Evolutionary conservation across 495 filamentous ascomycete genomes (phyloP).

Genomic region (Penicillium malachiteum): DNA sequence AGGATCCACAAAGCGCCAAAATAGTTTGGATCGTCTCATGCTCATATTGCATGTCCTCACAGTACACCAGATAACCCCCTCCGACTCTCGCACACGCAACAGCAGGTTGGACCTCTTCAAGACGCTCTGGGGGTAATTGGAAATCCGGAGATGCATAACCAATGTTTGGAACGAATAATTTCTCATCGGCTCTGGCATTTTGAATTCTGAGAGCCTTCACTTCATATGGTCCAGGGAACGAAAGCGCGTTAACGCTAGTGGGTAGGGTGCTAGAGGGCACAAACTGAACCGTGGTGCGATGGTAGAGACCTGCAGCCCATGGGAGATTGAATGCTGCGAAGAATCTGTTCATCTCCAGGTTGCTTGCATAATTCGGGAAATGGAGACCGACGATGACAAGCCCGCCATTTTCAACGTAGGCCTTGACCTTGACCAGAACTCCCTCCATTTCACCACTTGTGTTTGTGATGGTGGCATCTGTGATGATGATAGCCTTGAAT

Average conservation of each 20-base stretch:
- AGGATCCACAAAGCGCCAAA: slow-evolving; percentile 20
- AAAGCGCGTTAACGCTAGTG: slow-evolving; percentile 5
- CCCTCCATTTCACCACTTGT: background rate
- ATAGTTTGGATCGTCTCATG: slow-evolving; percentile 31
- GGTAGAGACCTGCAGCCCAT: slow-evolving; percentile 38
- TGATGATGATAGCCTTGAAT: slow-evolving; percentile 20
- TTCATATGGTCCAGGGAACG: slow-evolving; percentile 36
- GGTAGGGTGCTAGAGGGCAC: slow-evolving; percentile 13
- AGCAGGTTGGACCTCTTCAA: slow-evolving; percentile 31
- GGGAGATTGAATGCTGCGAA: slow-evolving; percentile 32
- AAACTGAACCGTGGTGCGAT: slow-evolving; percentile 27
- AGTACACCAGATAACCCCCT: slow-evolving; percentile 40
- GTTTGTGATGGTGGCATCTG: slow-evolving; percentile 17
- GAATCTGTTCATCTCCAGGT: slow-evolving; percentile 22
- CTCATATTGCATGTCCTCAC: slow-evolving; percentile 50
- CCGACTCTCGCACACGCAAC: slow-evolving; percentile 36
- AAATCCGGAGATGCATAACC: slow-evolving; percentile 17
- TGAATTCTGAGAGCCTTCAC: slow-evolving; percentile 44
- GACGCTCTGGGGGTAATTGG: slow-evolving; percentile 24
- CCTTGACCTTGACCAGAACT: slow-evolving; percentile 12
- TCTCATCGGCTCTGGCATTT: slow-evolving; percentile 23
- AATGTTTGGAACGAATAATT: slow-evolving; percentile 29
- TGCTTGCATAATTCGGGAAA: slow-evolving; percentile 26
- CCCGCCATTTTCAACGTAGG: slow-evolving; percentile 18
- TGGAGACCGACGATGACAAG: slow-evolving; percentile 30